Evolutionary conservation across 768 basidiomycete species (phyloP).

Genomic region (Coprinopsis cinerea): DNA sequence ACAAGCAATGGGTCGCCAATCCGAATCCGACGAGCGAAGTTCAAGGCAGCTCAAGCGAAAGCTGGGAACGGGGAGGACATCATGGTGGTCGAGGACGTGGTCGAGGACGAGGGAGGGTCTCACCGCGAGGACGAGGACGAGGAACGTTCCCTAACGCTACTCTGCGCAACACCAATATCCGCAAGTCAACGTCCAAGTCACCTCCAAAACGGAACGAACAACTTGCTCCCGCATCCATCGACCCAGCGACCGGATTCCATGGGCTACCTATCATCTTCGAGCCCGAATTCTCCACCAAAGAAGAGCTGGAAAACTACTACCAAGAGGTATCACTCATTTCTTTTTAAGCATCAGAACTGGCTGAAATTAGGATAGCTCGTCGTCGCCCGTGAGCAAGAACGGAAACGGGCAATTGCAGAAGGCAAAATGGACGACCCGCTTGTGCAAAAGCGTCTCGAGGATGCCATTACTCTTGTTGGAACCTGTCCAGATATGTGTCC

Average conservation of each 20-base stretch:
- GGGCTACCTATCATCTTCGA: too few species aligned
- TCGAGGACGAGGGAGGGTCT: constrained; percentile 35
- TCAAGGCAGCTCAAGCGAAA: constrained; percentile 32
- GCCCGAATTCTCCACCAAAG: constrained; percentile 48
- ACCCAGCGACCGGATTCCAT: too few species aligned
- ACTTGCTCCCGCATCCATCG: constrained; percentile 29
- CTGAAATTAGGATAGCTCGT: constrained; percentile 45
- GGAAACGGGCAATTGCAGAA: constrained; percentile 67
- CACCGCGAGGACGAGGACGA: constrained; percentile 24
- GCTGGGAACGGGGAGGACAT: constrained; percentile 60
- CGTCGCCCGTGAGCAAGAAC: constrained; percentile 66
- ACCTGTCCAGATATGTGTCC: constrained; percentile 95
- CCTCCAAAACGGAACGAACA: background rate
- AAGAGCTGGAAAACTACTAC: constrained; percentile 65
- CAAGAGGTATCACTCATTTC: constrained; percentile 51
- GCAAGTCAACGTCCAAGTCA: constrained; percentile 12
- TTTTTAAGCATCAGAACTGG: constrained; percentile 12
- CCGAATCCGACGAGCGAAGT: constrained; percentile 27
- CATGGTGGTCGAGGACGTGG: too few species aligned
- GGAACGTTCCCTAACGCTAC: constrained; percentile 38
- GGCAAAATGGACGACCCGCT: constrained; percentile 87
- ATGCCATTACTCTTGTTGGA: constrained; percentile 90
- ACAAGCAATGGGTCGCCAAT: constrained; percentile 58
- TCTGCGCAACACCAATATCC: constrained; percentile 32
- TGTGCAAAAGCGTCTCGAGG: constrained; percentile 73